Evolutionary conservation across 2,329 filamentous ascomycete species (phyloP).

Genomic region (Botrytis medusae): DNA sequence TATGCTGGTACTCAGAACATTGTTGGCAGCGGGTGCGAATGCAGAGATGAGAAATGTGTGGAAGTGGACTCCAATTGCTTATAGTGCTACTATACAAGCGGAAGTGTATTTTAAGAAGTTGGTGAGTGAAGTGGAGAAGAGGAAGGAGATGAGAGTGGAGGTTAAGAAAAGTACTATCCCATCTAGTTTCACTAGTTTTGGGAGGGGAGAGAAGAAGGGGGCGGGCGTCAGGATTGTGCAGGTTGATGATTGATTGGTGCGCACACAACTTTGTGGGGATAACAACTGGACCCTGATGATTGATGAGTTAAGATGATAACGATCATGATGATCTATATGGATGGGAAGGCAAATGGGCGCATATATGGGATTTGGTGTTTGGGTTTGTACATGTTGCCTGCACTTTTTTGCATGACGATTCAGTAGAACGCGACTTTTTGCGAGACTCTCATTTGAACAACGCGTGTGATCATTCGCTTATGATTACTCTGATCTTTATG

Average conservation of each 20-base stretch:
- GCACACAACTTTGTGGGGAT: neutral
- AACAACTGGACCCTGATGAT: conserved; percentile 8
- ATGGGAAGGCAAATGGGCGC: conserved; percentile 6
- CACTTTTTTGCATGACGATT: neutral
- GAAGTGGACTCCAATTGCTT: conserved; percentile 81
- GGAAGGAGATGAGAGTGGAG: conserved; percentile 44
- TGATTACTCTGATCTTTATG: neutral
- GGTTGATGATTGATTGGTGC: conserved; percentile 20
- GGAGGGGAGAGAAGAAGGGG: conserved; percentile 32
- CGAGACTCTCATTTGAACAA: neutral
- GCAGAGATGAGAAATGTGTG: conserved; percentile 70
- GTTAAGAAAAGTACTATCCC: conserved; percentile 22
- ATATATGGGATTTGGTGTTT: neutral
- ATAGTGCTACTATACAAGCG: conserved; percentile 77
- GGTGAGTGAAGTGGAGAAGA: conserved; percentile 68
- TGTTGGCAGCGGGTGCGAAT: conserved; percentile 77
- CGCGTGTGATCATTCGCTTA: neutral
- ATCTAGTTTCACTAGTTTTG: conserved; percentile 1
- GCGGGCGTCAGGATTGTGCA: conserved; percentile 24
- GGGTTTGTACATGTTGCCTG: neutral
- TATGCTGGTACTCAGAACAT: conserved; percentile 70
- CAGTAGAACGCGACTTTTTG: neutral
- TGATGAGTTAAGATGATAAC: conserved; percentile 15
- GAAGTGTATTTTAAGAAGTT: conserved; percentile 82
- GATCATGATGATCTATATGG: conserved; percentile 6